A percentile compares a stretch with the other conserved stretches of the same genome.
phyloP scores from a whole-genome alignment of 345 rosid species.

The Ricinus communis region DNA sequence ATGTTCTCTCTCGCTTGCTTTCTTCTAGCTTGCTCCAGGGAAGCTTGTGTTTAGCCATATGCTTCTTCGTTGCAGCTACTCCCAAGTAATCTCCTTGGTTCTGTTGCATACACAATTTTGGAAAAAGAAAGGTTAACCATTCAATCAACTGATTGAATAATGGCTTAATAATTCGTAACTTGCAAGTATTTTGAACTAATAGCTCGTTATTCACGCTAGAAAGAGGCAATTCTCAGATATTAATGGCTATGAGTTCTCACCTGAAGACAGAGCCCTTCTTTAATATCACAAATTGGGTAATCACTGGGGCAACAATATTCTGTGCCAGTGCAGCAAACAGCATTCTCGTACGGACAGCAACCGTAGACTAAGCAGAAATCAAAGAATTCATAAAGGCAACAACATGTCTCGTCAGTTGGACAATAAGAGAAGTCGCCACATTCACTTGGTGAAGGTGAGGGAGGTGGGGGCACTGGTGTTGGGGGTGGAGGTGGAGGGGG shows the following conservation, averaged over 20 bases:
- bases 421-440: conserved; percentile 66
- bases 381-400: conserved; percentile 49
- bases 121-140: no score
- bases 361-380: conserved; percentile 55
- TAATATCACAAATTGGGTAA: conserved; percentile 62
- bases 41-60: conserved; percentile 59
- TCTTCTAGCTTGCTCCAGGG: conserved; percentile 52
- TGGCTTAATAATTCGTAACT: no score
- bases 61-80: conserved; percentile 50
- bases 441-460: conserved; percentile 54
- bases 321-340: conserved; percentile 59
- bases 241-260: conserved; percentile 28
- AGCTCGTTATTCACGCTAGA: no score
- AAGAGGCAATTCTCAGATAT: not conserved
- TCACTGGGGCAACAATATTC: conserved; percentile 65
- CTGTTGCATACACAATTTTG: conserved; percentile 25
- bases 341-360: conserved; percentile 62
- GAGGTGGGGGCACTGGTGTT: conserved; percentile 43
- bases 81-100: conserved; percentile 47
- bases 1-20: conserved; percentile 19
- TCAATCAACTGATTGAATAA: no score
- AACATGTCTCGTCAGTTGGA: conserved; percentile 57
- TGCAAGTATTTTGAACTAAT: no score
- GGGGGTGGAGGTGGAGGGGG: conserved; percentile 22
- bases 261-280: conserved; percentile 64